Evolutionary conservation across 2,329 filamentous ascomycete species (phyloP).

Genomic region (Tolypocladium album): DNA sequence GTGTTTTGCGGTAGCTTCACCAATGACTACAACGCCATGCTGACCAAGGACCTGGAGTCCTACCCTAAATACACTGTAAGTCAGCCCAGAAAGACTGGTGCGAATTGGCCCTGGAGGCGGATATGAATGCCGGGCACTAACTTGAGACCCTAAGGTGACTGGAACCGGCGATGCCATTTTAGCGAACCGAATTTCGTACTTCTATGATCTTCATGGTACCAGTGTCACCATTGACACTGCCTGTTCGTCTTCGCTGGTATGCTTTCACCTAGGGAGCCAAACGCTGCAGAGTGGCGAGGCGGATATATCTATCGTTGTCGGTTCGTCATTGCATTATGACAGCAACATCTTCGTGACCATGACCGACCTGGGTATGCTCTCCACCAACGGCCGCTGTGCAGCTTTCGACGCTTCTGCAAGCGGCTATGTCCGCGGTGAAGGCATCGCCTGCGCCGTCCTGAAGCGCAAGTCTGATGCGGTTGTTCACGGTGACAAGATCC

Average conservation of each 20-base stretch:
- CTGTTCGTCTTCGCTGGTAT: constrained; percentile 23
- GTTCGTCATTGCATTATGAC: constrained; percentile 12
- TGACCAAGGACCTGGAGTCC: constrained; percentile 9
- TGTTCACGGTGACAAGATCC: neutral
- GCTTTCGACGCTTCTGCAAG: constrained; percentile 29
- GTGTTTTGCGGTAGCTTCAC: constrained; percentile 20
- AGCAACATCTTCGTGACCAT: constrained; percentile 12
- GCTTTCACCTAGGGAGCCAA: constrained; percentile 22
- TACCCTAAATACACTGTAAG: constrained; percentile 9
- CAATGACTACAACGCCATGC: constrained; percentile 14
- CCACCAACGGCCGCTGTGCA: constrained; percentile 11
- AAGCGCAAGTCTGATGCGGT: neutral
- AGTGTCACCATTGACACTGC: constrained; percentile 27
- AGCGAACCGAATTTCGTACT: constrained; percentile 23
- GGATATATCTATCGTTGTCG: constrained; percentile 12
- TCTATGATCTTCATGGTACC: constrained; percentile 23
- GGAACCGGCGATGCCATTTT: constrained; percentile 17
- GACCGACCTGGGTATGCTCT: constrained; percentile 15
- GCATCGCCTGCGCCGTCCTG: neutral
- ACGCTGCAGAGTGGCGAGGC: constrained; percentile 18
- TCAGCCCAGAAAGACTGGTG: neutral
- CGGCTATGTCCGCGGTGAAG: constrained; percentile 38
- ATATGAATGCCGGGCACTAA: neutral
- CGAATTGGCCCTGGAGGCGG: neutral
- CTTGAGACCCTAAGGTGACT: constrained; percentile 7